Conservation (phyloP, 176 grass and related monocot species). For the bread wheat (Triticum aestivum) region IWGSC_CS_RefSeq_v2.1 NC_057799.1:31834636-31835135, state of each 20-base stretch:
- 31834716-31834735: not conserved
- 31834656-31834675: not conserved
- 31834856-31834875: not conserved
- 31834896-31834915: not conserved
- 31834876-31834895: not conserved
- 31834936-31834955: not conserved
- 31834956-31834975: not conserved
- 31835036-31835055: not conserved
- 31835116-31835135: too few relatives aligned
- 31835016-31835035: not conserved
- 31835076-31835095: not conserved
- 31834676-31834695: not conserved
- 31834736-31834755: not conserved
- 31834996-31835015: not conserved
- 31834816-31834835: not conserved
- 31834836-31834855: constrained; percentile 13
- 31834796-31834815: not conserved
- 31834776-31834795: constrained; percentile 16
- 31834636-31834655: not conserved
- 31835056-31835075: not conserved
- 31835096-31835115: not conserved
- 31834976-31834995: not conserved
- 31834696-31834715: not conserved
- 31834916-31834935: not conserved
- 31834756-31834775: constrained; percentile 11